These are phyloP conservation scores for Schoenoplectus tabernaemontani DNA, from an alignment of 202 grass and related monocot genomes.

Conservation along the genomic window DNA sequence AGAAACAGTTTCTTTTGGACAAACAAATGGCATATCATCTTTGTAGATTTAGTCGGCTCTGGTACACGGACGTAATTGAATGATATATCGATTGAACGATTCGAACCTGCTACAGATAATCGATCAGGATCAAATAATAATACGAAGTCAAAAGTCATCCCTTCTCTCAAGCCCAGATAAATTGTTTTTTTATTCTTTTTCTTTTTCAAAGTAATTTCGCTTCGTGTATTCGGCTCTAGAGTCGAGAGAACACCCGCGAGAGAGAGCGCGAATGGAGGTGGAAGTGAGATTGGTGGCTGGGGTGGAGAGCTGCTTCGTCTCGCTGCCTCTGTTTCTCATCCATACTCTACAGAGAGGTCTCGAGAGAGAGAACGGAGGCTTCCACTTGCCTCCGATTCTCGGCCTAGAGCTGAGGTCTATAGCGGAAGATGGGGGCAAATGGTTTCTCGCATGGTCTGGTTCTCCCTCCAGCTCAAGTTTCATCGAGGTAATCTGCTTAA, in stretches of 20 bases:
- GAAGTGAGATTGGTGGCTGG: slow-evolving; percentile 58
- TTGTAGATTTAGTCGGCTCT: too few species aligned
- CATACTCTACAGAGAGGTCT: slow-evolving; percentile 43
- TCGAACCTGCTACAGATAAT: too few species aligned
- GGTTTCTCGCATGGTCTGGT: slow-evolving; percentile 87
- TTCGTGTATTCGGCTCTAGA: neutral
- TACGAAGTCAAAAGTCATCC: neutral
- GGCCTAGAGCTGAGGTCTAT: slow-evolving; percentile 53
- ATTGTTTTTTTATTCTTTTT: neutral
- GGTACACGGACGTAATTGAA: too few species aligned
- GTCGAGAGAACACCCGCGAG: neutral
- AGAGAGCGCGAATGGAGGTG: slow-evolving; percentile 40
- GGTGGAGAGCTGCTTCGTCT: slow-evolving; percentile 74
- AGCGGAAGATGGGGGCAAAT: slow-evolving; percentile 31
- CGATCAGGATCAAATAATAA: too few species aligned
- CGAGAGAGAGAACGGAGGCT: slow-evolving; percentile 32
- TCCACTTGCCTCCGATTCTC: slow-evolving; percentile 65
- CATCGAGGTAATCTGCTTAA: slow-evolving; percentile 48
- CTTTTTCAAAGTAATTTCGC: neutral
- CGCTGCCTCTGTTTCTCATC: slow-evolving; percentile 78
- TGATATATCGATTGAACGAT: too few species aligned
- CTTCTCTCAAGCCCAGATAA: neutral
- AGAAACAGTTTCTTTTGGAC: too few species aligned
- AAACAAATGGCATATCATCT: too few species aligned
- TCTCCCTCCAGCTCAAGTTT: slow-evolving; percentile 47